phyloP scores from a whole-genome alignment of 164 flowering plant species.

The Magnolia officinalis region DNA sequence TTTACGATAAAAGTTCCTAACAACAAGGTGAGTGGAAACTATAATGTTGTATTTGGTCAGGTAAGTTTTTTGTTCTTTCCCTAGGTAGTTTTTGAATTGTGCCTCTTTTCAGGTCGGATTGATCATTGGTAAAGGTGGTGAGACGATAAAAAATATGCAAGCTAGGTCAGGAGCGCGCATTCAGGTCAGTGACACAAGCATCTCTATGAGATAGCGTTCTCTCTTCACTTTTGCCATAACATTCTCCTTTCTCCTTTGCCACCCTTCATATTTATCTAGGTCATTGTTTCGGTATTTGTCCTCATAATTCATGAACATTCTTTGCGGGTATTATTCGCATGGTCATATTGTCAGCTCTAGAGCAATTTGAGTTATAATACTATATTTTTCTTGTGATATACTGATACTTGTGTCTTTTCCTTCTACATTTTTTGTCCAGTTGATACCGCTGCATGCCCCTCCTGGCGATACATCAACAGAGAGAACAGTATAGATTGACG shows the following conservation, averaged over 20 bases:
- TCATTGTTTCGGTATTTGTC: no score
- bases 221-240: no score
- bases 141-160: slow-evolving; percentile 88
- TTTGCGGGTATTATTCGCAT: no score
- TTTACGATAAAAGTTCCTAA: slow-evolving; percentile 64
- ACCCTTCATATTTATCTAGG: no score
- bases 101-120: slow-evolving; percentile 70
- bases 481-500: slow-evolving; percentile 85
- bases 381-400: no score
- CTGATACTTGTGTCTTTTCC: neutral
- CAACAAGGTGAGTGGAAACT: slow-evolving; percentile 46
- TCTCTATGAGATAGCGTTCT: no score
- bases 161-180: slow-evolving; percentile 85
- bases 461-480: slow-evolving; percentile 85
- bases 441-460: slow-evolving; percentile 92
- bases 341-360: no score
- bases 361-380: no score
- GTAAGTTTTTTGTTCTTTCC: neutral
- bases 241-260: no score
- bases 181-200: slow-evolving; percentile 46
- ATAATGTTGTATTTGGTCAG: neutral
- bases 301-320: no score
- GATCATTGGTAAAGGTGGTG: slow-evolving; percentile 96
- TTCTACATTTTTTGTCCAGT: slow-evolving; percentile 34
- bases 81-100: neutral